Evolutionary conservation across 129 eudicot species (phyloP).

Genomic region (Chrysanthemum seticuspe): DNA sequence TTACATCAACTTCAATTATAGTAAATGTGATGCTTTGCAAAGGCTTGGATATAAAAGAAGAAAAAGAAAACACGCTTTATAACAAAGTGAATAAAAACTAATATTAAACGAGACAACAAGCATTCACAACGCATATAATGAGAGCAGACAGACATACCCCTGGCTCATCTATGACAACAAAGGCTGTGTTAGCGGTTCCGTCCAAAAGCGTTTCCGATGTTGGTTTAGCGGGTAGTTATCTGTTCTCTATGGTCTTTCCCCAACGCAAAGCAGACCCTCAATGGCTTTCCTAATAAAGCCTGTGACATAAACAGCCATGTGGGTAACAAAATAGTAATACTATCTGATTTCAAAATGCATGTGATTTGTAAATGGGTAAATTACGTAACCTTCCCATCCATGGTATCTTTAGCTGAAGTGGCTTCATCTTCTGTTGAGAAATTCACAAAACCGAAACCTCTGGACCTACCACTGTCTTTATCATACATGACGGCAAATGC

Average conservation of each 20-base stretch:
- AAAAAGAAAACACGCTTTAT: neutral
- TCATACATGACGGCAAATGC: conserved; percentile 51
- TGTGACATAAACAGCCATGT: conserved; percentile 22
- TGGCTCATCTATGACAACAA: neutral
- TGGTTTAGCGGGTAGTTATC: conserved; percentile 47
- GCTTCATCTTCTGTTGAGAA: conserved; percentile 67
- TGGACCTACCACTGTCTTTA: conserved; percentile 67
- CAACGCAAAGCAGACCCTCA: conserved; percentile 62
- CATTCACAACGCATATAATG: conserved; percentile 1
- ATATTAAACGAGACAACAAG: neutral
- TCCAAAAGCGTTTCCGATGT: conserved; percentile 22
- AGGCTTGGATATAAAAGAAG: too few species aligned
- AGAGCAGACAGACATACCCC: conserved; percentile 13
- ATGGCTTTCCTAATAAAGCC: conserved; percentile 68
- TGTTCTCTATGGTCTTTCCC: conserved; percentile 65
- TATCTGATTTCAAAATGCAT: neutral
- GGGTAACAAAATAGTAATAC: neutral
- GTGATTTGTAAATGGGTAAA: neutral
- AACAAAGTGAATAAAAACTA: neutral
- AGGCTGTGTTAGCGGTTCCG: conserved; percentile 19
- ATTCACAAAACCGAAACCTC: conserved; percentile 78
- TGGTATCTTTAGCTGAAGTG: conserved; percentile 65
- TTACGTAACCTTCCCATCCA: conserved; percentile 73
- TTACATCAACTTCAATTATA: too few species aligned
- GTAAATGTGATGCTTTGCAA: too few species aligned